These are phyloP conservation scores for Phytopythium helicoides DNA, from an alignment of 352 stramenopile species.

Conservation along the genomic window DNA sequence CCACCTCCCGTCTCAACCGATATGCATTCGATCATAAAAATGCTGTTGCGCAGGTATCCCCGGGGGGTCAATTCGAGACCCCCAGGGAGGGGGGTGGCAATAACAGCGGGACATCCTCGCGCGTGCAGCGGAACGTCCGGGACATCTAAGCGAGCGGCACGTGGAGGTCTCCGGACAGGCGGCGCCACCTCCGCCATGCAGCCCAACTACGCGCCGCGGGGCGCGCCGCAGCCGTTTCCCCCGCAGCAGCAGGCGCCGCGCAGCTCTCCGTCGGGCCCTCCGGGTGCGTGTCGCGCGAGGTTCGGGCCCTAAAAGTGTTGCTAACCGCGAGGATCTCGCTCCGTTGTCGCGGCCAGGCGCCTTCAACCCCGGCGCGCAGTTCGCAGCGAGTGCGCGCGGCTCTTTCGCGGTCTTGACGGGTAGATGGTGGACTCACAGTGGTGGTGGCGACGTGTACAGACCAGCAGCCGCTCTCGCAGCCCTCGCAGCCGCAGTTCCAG, in stretches of 20 bases:
- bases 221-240: slow-evolving; percentile 21
- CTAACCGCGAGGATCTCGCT: not conserved
- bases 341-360: not conserved
- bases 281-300: not conserved
- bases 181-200: slow-evolving; percentile 19
- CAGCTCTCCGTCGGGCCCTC: slow-evolving; percentile 3
- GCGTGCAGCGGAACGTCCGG: no score
- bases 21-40: no score
- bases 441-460: no score
- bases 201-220: slow-evolving; percentile 40
- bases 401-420: no score
- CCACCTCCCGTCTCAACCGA: no score
- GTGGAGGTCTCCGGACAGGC: not conserved
- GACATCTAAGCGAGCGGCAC: no score
- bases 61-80: no score
- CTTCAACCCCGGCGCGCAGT: slow-evolving; percentile 13
- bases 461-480: slow-evolving; percentile 8
- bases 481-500: slow-evolving; percentile 25
- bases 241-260: slow-evolving; percentile 12
- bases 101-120: no score
- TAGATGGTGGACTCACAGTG: no score
- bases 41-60: no score
- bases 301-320: not conserved
- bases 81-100: no score
- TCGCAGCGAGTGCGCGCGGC: slow-evolving; percentile 12